phyloP scores from a whole-genome alignment of 2,329 filamentous ascomycete species.

The Helicocarpus griseus region DNA sequence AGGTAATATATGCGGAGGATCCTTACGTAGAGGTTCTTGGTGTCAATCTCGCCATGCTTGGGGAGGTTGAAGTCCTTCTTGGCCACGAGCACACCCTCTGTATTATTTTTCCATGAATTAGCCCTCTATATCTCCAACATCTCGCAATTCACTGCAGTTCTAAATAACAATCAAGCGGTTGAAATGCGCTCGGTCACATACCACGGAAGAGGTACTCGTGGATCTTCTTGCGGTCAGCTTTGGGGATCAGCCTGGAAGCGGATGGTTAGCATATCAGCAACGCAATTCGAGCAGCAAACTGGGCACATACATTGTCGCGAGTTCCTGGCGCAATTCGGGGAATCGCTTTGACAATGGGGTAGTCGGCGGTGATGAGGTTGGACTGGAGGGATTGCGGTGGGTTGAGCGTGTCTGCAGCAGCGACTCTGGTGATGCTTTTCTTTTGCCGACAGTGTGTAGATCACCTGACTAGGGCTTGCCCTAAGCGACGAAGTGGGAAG shows the following conservation, averaged over 20 bases:
- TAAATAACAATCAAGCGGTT: neutral
- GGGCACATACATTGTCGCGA: conserved; percentile 42
- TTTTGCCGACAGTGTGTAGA: neutral
- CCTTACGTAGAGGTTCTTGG: conserved; percentile 89
- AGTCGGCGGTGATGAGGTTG: conserved; percentile 28
- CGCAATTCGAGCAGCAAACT: conserved; percentile 1
- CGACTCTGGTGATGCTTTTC: neutral
- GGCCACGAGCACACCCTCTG: conserved; percentile 79
- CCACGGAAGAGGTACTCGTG: conserved; percentile 99
- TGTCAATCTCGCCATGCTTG: conserved; percentile 97
- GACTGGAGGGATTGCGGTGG: conserved; percentile 11
- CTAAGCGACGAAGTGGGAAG: neutral
- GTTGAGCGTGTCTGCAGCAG: conserved; percentile 23
- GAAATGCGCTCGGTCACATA: conserved; percentile 31
- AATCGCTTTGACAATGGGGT: conserved; percentile 42
- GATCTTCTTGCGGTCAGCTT: conserved; percentile 99
- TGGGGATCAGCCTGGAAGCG: conserved; percentile 80
- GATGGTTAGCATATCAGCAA: conserved; percentile 7
- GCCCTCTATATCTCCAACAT: neutral
- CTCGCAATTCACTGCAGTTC: neutral
- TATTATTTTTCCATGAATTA: conserved; percentile 13
- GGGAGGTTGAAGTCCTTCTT: conserved; percentile 99
- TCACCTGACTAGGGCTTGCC: conserved; percentile 4
- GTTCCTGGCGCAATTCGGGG: conserved; percentile 44
- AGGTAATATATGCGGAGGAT: neutral